Evolutionary conservation across 2,329 filamentous ascomycete species (phyloP), one percentile per base, ranked within the genome.

Genomic region (Fusarium armeniacum): DNA sequence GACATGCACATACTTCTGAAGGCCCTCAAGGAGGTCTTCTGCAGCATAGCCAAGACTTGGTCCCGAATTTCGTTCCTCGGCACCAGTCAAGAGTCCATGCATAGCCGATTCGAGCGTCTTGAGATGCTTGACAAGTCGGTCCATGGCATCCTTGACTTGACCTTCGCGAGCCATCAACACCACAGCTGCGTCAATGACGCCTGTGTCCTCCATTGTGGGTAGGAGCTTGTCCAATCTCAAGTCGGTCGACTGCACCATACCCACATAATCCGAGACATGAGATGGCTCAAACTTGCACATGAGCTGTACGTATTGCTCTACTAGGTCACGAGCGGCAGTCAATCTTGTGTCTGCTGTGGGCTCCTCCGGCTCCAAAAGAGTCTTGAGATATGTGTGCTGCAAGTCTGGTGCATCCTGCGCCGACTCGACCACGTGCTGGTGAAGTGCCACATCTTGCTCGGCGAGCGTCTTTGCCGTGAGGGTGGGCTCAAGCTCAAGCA

Each of bases 121-220:
- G 28, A 99, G 80, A 76, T 99, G 95, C 71, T 86, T 87, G n/a
- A 93, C 87, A 24, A 99, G 86, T 49, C 96, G 89, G 58, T 90
- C 86, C 91, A 99, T 97, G 8, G 94, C 96, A 73, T 91, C 87
- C 65, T 88, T 87, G 15, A 95, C 86, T 74, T 96, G 89, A 1
- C 97, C 96, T 76, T 98, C 94, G 62, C 93, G 89, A 40, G 93
- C 93, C 86, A 99, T 91, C 12, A 99, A 84, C 3, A 97, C 89
- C 9, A 99, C 93, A 1, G 94, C 95, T 6, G 94, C 97, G 81
- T 99, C 96, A 46, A 99, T 89, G 7, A 96, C 93, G 1, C 94
- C 94, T 43, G 90, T 94, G 67, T 91, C 88, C 79, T 99, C 97
- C 85, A 99, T 93, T 0, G 90, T 90, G 6, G 94, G 94, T 10